Base-by-base conservation (phyloP, 495 filamentous ascomycete species). In the Ramalina intermedia region DNA sequence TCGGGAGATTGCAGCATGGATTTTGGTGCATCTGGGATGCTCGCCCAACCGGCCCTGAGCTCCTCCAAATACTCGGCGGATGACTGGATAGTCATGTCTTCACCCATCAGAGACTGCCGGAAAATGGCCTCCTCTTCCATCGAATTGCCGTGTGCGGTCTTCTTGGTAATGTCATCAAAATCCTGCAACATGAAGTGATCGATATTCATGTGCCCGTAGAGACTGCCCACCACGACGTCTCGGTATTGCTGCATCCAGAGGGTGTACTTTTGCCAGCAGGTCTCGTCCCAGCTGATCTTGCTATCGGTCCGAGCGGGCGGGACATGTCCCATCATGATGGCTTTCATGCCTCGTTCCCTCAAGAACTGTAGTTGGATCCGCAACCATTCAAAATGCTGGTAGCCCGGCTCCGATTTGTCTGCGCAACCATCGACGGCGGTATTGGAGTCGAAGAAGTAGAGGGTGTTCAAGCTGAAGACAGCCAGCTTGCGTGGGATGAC, bases 181-280 rank as follows among this genome's bases (percentile, higher is more conserved):
- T 96, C 91, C 57, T 95, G 89, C 8, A 99, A 65, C 58, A 96
- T 75, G 66, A 96, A 99, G 61, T 99, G 91, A 58, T 99, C 91
- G 52, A 95, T 82, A 59, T 99, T 99, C 89, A 99, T 96, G 61
- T 99, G 91, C 2, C 90, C 91, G 55, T 84, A 99, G 14, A 91
- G 48, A 14, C 78, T 77, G 6, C 76, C 75, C 35, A 87, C 74
- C 11, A 99, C 69, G 11, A 99, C 80, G 63, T 99, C 91, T 35
- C 93, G 84, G 57, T 87, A 99, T 57, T 87, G 85, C 57, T 78
- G 71, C 55, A 88, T 62, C 87, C 87, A 96, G 3, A 96, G 68
- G 0, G 89, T 83, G 64, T 94, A 99, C 60, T 95, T 95, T 63
- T 94, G 91, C 91, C 93, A 99, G 66, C 91, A 99, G 0, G 84